Percentiles rank a stretch among this genome's conserved stretches.
These are phyloP conservation scores for Tagetes erecta DNA, from an alignment of 129 eudicot species.

Conservation along the genomic window DNA sequence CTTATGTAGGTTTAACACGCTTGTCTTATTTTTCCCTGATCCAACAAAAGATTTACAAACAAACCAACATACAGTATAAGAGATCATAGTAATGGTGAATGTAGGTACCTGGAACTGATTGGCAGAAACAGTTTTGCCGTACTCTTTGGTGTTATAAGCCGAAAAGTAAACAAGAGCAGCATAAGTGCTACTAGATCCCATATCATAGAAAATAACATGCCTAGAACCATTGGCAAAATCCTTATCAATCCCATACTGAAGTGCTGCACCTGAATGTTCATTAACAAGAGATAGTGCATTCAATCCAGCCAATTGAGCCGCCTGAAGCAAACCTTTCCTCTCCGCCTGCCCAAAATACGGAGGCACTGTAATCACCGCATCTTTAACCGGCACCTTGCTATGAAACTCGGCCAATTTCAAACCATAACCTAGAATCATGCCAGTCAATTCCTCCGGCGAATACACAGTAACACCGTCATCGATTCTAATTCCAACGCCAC, in stretches of 20 bases:
- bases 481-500: conserved; percentile 45
- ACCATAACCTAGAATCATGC: conserved; percentile 69
- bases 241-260: conserved; percentile 99
- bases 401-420: conserved; percentile 76
- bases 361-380: conserved; percentile 88
- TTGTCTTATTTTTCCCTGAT: neutral
- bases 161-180: conserved; percentile 96
- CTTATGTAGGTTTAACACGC: neutral
- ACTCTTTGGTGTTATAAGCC: conserved; percentile 88
- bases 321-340: conserved; percentile 71
- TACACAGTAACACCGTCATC: conserved; percentile 59
- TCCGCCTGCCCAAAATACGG: conserved; percentile 88
- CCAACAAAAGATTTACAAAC: conserved; percentile 1
- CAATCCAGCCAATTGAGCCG: conserved; percentile 87
- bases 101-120: conserved; percentile 87
- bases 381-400: conserved; percentile 65
- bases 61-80: conserved; percentile 13
- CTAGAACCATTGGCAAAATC: conserved; percentile 79
- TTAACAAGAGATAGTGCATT: conserved; percentile 81
- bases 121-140: conserved; percentile 75
- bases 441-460: conserved; percentile 79
- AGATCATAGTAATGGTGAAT: conserved; percentile 5
- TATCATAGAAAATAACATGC: conserved; percentile 89
- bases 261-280: conserved; percentile 93
- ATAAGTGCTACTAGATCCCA: conserved; percentile 93